phyloP scores from a whole-genome alignment of 139 green algal genomes.

The Auxenochlorella pyrenoidosa region DNA sequence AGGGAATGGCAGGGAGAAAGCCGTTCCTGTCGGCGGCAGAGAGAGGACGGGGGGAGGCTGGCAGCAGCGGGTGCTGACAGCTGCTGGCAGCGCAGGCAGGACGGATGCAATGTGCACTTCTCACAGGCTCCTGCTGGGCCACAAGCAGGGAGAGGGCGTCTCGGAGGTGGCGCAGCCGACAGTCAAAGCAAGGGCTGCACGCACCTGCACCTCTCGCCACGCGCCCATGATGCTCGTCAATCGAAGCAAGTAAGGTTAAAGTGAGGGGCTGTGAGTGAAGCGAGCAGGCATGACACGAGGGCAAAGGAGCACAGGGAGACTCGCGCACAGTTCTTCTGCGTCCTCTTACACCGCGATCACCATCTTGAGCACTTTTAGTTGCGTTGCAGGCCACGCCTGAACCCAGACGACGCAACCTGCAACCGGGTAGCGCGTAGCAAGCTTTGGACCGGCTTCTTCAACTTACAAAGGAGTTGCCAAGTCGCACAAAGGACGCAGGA shows the following conservation, averaged over 20 bases:
- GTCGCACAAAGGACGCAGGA: no score
- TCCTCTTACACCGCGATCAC: neutral
- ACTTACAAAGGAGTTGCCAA: no score
- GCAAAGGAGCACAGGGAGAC: neutral
- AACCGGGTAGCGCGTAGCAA: no score
- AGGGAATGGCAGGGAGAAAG: no score
- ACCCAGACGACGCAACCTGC: no score
- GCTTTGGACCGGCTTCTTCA: no score
- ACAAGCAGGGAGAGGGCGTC: neutral
- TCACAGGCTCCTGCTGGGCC: neutral
- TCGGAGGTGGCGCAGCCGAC: neutral
- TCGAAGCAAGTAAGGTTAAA: neutral
- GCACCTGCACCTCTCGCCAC: neutral
- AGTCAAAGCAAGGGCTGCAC: neutral
- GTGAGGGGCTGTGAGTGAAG: neutral
- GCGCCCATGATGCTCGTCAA: neutral
- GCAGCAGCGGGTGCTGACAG: neutral
- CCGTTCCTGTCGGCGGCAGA: no score
- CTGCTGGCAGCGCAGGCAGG: neutral
- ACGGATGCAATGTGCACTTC: no score
- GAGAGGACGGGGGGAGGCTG: no score
- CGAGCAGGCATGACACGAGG: neutral
- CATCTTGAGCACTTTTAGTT: neutral
- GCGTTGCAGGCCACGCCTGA: no score
- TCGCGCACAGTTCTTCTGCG: neutral